Percentiles rank a stretch among this genome's conserved stretches.
Evolutionary conservation across 2,329 filamentous ascomycete species (phyloP).

Genomic region (Aureobasidium leucospermi): DNA sequence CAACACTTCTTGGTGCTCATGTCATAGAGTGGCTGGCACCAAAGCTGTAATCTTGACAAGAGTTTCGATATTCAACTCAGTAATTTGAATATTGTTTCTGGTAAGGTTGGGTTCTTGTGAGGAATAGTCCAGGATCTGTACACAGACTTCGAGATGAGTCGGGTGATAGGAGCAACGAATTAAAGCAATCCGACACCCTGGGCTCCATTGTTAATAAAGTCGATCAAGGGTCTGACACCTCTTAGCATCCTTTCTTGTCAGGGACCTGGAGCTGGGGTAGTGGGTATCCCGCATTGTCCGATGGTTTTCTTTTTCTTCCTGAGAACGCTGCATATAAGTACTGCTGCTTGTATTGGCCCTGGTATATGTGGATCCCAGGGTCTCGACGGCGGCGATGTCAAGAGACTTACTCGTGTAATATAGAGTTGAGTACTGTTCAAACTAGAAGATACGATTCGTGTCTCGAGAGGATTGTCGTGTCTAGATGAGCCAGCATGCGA

Average conservation of each 20-base stretch:
- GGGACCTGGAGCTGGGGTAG: not conserved
- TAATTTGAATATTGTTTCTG: not conserved
- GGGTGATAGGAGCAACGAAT: too few species aligned
- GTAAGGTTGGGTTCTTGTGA: not conserved
- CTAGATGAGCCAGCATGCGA: too few species aligned
- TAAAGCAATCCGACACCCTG: not conserved
- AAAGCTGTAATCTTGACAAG: not conserved
- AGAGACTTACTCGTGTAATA: too few species aligned
- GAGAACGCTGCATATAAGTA: not conserved
- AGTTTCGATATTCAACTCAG: not conserved
- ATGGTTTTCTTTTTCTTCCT: not conserved
- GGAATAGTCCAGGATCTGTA: too few species aligned
- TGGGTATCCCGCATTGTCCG: not conserved
- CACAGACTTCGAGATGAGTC: too few species aligned
- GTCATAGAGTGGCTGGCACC: not conserved
- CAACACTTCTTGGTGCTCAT: too few species aligned
- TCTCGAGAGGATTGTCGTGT: too few species aligned
- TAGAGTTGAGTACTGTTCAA: too few species aligned
- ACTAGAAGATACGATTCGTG: too few species aligned
- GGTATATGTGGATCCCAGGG: too few species aligned
- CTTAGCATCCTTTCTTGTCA: not conserved
- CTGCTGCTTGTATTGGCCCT: too few species aligned
- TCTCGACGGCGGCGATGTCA: too few species aligned
- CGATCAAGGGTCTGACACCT: not conserved
- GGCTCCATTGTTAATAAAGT: not conserved